Evolutionary conservation across 176 grass and related monocot species (phyloP).

Genomic region (Musa troglodytarum): DNA sequence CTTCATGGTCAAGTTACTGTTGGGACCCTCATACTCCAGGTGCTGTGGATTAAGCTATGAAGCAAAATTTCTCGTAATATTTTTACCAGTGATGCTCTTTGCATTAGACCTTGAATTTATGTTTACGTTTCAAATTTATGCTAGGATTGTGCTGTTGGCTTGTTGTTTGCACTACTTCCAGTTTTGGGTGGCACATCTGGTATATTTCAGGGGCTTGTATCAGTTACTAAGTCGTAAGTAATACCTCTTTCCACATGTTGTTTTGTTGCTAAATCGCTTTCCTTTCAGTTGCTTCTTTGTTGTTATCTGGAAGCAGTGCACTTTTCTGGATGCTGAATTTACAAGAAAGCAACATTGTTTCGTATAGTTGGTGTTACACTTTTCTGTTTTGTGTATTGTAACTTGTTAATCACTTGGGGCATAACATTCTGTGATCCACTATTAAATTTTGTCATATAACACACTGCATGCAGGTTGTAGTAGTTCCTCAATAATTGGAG

Average conservation of each 20-base stretch:
- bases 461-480: no score
- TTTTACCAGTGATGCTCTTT: background rate
- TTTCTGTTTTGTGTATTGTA: background rate
- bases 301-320: background rate
- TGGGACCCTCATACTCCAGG: constrained; percentile 94
- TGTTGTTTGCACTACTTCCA: constrained; percentile 95
- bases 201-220: constrained; percentile 83
- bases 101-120: background rate
- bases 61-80: background rate
- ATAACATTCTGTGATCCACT: no score
- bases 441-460: no score
- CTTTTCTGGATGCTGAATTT: no score
- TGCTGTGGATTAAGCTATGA: constrained; percentile 16
- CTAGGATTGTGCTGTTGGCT: constrained; percentile 97
- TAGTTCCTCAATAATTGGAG: no score
- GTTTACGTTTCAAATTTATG: background rate
- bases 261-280: background rate
- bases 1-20: constrained; percentile 96
- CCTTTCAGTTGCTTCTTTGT: background rate
- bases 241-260: background rate
- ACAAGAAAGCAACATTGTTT: no score
- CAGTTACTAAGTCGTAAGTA: constrained; percentile 85
- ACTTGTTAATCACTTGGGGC: background rate
- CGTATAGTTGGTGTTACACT: background rate
- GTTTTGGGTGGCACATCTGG: constrained; percentile 88